Evolutionary conservation across 768 basidiomycete species (phyloP), one percentile per base, ranked within the genome.

Genomic region (Terana coerulea): DNA sequence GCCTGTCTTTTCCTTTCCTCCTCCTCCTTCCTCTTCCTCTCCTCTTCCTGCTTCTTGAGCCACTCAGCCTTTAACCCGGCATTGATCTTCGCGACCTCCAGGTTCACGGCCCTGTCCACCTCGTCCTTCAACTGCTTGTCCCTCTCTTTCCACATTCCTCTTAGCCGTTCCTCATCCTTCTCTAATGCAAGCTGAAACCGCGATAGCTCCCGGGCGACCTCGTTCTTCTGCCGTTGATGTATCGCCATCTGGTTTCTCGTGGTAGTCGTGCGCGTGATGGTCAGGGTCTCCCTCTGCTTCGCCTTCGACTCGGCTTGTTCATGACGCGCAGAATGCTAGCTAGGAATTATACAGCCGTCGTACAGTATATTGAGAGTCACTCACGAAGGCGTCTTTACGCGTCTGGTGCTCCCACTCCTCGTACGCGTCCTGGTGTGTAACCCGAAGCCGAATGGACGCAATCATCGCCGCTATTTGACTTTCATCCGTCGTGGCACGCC

Each of bases 71-170:
- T 84, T 33, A 81, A 58, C 50, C 63, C 71, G 53, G 64, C 72
- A 8, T 72, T 73, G 19, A 77, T 65, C 52, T 80, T 84, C 25
- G 81, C 83, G 54, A 87, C 83, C 60, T 88, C 85, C 3, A 67
- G 26, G 59, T 76, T 76, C 54, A 90, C 89, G 6, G 75, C 80
- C 2, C 54, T 62, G 64, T 90, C 85, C 47, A 88, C 78, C 3
- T 81, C 72, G 24, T 79, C 72, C 70, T 80, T 82, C 31, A 81
- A 67, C 44, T 60, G 59, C 39, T 55, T 67, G 53, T 75, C 72
- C 44, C 76, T 69, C 31, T 68, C 66, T 43, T 74, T 74, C 78
- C 79, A 82, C 8, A 59, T 64, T 4, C 68, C 67, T 39, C 69
- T 67, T 30, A 84, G 62, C 43, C 60, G 63, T 31, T 70, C 66